These are phyloP conservation scores for Xerocomellus dryophilus DNA, from an alignment of 768 basidiomycete species.

Conservation along the genomic window DNA sequence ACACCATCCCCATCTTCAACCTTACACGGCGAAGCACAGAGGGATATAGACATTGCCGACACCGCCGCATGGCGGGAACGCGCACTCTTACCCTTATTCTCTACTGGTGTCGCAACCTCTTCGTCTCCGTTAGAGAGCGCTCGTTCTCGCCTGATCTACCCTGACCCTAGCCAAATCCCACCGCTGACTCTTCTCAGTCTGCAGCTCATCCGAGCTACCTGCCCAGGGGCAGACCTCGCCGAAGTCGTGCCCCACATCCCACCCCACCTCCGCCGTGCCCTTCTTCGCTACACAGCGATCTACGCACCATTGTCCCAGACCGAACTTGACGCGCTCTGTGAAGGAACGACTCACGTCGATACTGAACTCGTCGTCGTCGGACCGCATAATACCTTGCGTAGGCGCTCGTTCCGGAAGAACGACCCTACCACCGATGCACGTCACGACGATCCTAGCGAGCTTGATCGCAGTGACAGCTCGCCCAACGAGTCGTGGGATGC, in stretches of 20 bases:
- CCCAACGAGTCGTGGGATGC: slow-evolving; percentile 42
- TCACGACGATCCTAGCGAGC: neutral
- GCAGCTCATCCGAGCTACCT: slow-evolving; percentile 41
- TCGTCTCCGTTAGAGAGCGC: neutral
- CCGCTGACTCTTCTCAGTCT: slow-evolving; percentile 59
- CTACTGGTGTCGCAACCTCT: slow-evolving; percentile 5
- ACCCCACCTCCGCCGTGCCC: slow-evolving; percentile 53
- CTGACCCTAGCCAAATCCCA: slow-evolving; percentile 36
- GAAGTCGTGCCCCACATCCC: slow-evolving; percentile 52
- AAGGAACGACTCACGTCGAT: slow-evolving; percentile 49
- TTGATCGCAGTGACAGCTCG: neutral
- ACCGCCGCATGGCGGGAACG: slow-evolving; percentile 46
- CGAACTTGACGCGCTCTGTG: slow-evolving; percentile 51
- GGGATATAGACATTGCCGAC: slow-evolving; percentile 19
- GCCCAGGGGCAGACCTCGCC: slow-evolving; percentile 43
- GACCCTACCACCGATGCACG: neutral
- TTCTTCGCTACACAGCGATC: slow-evolving; percentile 58
- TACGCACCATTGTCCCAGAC: slow-evolving; percentile 50
- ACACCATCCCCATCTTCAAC: slow-evolving; percentile 10
- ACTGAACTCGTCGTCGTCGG: slow-evolving; percentile 68
- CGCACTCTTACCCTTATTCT: slow-evolving; percentile 55
- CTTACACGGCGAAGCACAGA: slow-evolving; percentile 12
- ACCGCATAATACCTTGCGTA: slow-evolving; percentile 43
- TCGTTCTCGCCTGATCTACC: slow-evolving; percentile 13
- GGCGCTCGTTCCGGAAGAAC: slow-evolving; percentile 39